These are phyloP conservation scores for Stephanodiscus minutulus DNA, from an alignment of 108 stramenopile species.

Conservation along the genomic window DNA sequence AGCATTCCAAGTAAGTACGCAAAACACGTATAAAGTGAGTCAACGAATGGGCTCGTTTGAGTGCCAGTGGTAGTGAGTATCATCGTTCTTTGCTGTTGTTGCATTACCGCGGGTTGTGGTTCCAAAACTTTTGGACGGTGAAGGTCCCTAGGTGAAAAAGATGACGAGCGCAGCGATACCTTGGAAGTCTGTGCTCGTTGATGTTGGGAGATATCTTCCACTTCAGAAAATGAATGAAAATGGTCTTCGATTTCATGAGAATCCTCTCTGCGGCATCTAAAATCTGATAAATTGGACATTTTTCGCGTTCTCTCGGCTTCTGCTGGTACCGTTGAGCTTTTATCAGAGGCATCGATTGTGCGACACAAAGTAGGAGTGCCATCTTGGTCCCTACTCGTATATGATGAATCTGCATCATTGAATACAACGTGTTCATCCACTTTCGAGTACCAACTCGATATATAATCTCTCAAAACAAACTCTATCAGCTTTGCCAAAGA, in stretches of 20 bases:
- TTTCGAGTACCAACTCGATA: conserved; percentile 60
- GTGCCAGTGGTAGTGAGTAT: conserved; percentile 46
- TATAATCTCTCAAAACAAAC: conserved; percentile 77
- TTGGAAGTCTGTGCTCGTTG: neutral
- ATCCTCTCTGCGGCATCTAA: neutral
- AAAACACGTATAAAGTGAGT: conserved; percentile 67
- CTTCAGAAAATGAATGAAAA: neutral
- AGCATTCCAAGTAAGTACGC: conserved; percentile 72
- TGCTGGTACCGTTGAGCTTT: neutral
- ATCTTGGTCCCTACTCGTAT: neutral
- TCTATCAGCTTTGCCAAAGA: conserved; percentile 74
- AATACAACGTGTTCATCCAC: conserved; percentile 48
- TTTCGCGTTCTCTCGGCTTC: neutral
- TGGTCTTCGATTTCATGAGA: neutral
- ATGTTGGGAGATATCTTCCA: neutral
- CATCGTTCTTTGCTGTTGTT: conserved; percentile 49
- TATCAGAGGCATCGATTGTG: neutral
- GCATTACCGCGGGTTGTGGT: conserved; percentile 22
- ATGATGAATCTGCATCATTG: conserved; percentile 22
- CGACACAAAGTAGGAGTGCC: neutral
- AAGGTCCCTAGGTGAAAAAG: neutral
- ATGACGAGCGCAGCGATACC: conserved; percentile 4
- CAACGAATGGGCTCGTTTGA: conserved; percentile 60
- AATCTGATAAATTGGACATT: conserved; percentile 1
- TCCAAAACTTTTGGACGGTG: neutral